Conservation (phyloP, 768 basidiomycete species). For the Tulasnella sp. region DNA sequence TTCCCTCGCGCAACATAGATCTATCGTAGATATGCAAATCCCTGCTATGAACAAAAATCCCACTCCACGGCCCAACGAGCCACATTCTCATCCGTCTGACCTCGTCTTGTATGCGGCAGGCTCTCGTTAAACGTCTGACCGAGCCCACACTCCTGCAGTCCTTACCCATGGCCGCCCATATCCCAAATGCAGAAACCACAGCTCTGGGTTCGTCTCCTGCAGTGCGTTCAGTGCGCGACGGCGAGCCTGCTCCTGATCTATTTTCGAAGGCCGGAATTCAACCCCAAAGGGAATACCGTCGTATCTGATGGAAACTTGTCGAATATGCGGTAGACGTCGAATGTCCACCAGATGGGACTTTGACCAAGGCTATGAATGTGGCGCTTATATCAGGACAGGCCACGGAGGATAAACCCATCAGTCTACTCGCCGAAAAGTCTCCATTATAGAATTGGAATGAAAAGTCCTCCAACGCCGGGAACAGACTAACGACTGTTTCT, state of each 20-base stretch:
- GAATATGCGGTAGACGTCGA: background rate
- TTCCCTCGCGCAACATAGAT: too few species aligned
- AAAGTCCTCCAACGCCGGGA: constrained; percentile 9
- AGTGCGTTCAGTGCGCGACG: background rate
- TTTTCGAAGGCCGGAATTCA: background rate
- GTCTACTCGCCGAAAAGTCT: background rate
- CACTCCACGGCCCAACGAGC: too few species aligned
- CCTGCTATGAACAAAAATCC: too few species aligned
- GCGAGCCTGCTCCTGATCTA: background rate
- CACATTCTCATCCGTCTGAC: too few species aligned
- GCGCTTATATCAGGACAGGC: background rate
- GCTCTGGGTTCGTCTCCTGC: background rate
- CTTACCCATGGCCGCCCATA: background rate
- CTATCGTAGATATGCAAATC: too few species aligned
- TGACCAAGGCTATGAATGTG: background rate
- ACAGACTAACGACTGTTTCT: background rate
- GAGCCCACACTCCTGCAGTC: background rate
- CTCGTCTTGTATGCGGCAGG: too few species aligned
- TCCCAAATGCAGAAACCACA: background rate
- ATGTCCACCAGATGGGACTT: background rate
- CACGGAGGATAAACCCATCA: background rate
- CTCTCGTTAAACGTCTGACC: background rate
- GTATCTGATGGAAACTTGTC: background rate
- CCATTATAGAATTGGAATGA: background rate
- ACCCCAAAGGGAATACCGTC: background rate